Evolutionary conservation across 805 yeast genomes (phyloP), one percentile per base, ranked within the genome.

Genomic region (Saturnispora bothae): DNA sequence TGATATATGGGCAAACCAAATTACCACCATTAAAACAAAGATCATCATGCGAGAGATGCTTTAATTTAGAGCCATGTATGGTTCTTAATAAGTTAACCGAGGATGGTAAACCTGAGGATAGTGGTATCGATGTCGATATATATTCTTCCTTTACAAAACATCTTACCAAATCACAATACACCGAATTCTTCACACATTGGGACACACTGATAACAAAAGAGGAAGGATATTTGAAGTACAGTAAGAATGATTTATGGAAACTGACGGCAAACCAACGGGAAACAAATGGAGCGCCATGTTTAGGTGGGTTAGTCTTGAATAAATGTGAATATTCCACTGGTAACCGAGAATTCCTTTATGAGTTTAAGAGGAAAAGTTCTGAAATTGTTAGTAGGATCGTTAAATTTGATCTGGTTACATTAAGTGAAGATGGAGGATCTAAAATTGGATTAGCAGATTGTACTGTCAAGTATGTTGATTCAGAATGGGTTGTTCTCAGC

Each of bases 361-460:
- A 71, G 0, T 73, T 79, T 50, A 58, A 56, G 36, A 63, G 78
- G 49, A 53, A 48, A 13, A 40, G 31, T 7, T 54, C 54, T 26
- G 34, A 21, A 4, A 9, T 31, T 7, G 32, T 51, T 2, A 60
- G 78, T 0, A 84, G 79, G 41, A 48, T 85, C 2, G 37, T 61
- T 0, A 61, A 65, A 28, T 66, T 70, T 44, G 96, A 88, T 51
- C 63, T 74, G 28, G 69, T 88, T 1, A 65, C 81, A 13, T 61
- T 86, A 1, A 85, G 95, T 51, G 94, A 83, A 48, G 43, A 54
- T 0, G 95, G 95, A 1, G 42, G 29, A 16, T 14, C 18, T 19
- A 84, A 81, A 53, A 78, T 78, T 54, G 81, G 83, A 0, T 50
- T 88, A 18, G 75, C 85, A 1, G 66, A 65, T 35, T 96, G 94